Evolutionary conservation across 1,284 basidiomycete genomes (phyloP).

Genomic region (Ustilago curta): DNA sequence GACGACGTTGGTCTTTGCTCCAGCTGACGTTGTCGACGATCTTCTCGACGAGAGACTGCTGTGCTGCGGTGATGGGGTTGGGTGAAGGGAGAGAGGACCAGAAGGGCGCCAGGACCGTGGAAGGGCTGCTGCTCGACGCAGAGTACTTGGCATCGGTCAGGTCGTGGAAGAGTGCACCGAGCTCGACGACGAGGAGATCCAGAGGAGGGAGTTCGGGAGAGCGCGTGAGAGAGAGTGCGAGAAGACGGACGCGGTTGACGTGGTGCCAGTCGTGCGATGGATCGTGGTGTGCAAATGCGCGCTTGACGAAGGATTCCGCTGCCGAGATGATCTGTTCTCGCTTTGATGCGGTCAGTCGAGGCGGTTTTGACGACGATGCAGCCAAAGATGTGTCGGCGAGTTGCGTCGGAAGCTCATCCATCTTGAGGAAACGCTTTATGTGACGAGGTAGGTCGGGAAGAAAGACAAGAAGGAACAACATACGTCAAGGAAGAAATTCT

Average conservation of each 20-base stretch:
- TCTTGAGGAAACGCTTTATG: background rate
- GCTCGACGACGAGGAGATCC: conserved; percentile 81
- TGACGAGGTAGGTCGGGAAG: conserved; percentile 1
- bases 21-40: conserved; percentile 87
- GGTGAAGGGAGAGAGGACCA: conserved; percentile 9
- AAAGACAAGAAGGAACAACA: conserved; percentile 1
- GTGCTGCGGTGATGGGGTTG: conserved; percentile 2
- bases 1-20: conserved; percentile 78
- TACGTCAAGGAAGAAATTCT: background rate
- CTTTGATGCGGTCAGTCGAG: conserved; percentile 6
- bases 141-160: conserved; percentile 86
- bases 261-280: conserved; percentile 90
- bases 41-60: conserved; percentile 66
- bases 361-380: background rate
- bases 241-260: conserved; percentile 84
- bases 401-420: conserved; percentile 7
- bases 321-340: conserved; percentile 11
- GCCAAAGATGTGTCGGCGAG: background rate
- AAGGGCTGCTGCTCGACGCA: conserved; percentile 2
- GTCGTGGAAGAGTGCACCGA: conserved; percentile 84
- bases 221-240: conserved; percentile 78
- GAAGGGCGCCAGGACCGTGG: conserved; percentile 19
- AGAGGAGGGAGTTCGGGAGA: conserved; percentile 64
- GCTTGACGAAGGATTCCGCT: conserved; percentile 61
- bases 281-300: conserved; percentile 81